Percentiles rank a stretch among this genome's conserved stretches.
Evolutionary conservation across 1,284 basidiomycete species (phyloP).

Genomic region (Meripilus lineatus): DNA sequence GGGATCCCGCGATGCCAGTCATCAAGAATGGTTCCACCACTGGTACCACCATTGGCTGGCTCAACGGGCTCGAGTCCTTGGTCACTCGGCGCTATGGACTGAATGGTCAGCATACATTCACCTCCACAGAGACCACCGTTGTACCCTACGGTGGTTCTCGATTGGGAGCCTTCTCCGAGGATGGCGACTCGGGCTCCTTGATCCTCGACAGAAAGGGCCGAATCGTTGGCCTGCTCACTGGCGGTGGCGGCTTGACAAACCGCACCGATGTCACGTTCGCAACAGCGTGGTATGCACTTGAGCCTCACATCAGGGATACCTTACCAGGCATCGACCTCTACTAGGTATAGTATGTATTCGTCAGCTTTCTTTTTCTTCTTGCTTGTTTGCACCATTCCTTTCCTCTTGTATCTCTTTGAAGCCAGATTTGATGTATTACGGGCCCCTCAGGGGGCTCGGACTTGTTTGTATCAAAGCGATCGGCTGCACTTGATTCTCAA

Average conservation of each 20-base stretch:
- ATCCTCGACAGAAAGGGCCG: conserved; percentile 22
- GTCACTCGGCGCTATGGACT: conserved; percentile 18
- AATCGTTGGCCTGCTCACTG: conserved; percentile 26
- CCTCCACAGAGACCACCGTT: conserved; percentile 24
- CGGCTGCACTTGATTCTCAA: too few species aligned
- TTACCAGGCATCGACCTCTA: too few species aligned
- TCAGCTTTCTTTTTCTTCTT: too few species aligned
- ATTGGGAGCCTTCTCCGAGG: conserved; percentile 24
- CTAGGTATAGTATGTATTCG: too few species aligned
- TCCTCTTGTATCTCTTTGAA: too few species aligned
- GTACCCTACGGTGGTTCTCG: conserved; percentile 18
- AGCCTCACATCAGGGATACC: conserved; percentile 23
- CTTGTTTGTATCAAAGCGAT: too few species aligned
- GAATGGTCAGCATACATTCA: conserved; percentile 9
- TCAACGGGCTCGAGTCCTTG: conserved; percentile 22
- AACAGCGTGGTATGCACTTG: conserved; percentile 22
- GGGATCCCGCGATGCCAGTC: conserved; percentile 24
- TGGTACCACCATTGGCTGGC: conserved; percentile 23
- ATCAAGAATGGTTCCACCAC: conserved; percentile 19
- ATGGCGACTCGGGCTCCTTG: conserved; percentile 29
- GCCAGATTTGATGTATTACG: too few species aligned
- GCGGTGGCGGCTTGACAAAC: conserved; percentile 15
- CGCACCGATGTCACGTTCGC: conserved; percentile 26
- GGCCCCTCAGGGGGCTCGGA: too few species aligned
- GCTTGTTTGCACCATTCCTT: too few species aligned